phyloP scores from a whole-genome alignment of 768 basidiomycete genomes.

The Leucocoprinus sp. region DNA sequence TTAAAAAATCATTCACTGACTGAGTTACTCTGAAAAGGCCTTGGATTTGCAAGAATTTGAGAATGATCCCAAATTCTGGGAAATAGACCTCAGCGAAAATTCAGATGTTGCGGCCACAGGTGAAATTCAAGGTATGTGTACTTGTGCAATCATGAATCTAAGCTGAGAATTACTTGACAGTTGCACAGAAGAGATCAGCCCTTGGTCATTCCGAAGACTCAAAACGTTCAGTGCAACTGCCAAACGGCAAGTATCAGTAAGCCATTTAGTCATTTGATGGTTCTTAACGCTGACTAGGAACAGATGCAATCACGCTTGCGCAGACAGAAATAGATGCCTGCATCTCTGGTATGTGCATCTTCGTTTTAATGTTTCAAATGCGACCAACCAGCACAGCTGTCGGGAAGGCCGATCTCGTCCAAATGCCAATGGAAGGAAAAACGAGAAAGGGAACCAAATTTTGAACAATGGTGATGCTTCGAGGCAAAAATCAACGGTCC shows the following conservation, averaged over 20 bases:
- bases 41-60: conserved; percentile 59
- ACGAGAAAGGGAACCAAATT: conserved; percentile 4
- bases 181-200: conserved; percentile 11
- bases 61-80: conserved; percentile 64
- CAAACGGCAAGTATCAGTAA: conserved; percentile 61
- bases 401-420: conserved; percentile 48
- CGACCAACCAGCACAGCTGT: conserved; percentile 40
- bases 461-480: neutral
- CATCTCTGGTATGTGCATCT: conserved; percentile 56
- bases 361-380: neutral
- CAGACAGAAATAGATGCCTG: conserved; percentile 65
- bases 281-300: conserved; percentile 5
- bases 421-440: conserved; percentile 23
- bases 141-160: neutral
- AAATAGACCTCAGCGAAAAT: conserved; percentile 34
- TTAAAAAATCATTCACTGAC: too few species aligned
- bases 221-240: conserved; percentile 19
- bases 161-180: neutral
- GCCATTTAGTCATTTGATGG: conserved; percentile 16
- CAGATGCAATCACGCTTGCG: conserved; percentile 78
- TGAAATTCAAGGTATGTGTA: neutral
- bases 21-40: conserved; percentile 44
- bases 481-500: neutral
- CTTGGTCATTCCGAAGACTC: neutral
- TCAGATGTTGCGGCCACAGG: neutral